These are phyloP conservation scores for Sporothrix euskadiensis DNA, from an alignment of 2,329 filamentous ascomycete genomes.

Conservation along the genomic window DNA sequence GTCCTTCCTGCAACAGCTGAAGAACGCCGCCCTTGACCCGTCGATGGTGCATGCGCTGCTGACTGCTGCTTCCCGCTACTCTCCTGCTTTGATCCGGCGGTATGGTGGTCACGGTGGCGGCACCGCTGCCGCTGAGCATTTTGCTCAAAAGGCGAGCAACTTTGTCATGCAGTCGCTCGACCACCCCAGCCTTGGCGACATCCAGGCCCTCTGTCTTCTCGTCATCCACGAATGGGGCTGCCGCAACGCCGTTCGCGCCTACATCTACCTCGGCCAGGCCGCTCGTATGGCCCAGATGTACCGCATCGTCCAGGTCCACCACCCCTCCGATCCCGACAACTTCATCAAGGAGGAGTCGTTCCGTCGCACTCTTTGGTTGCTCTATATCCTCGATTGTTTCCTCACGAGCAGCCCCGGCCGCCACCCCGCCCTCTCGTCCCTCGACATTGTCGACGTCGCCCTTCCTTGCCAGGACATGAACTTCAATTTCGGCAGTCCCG, in stretches of 20 bases:
- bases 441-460: conserved; percentile 57
- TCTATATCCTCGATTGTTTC: conserved; percentile 64
- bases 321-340: conserved; percentile 54
- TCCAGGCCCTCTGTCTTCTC: conserved; percentile 61
- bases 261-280: conserved; percentile 63
- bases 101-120: conserved; percentile 56
- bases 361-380: conserved; percentile 62
- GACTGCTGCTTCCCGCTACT: conserved; percentile 60
- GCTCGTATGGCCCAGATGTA: conserved; percentile 67
- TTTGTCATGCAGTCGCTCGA: conserved; percentile 60
- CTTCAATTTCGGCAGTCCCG: conserved; percentile 62
- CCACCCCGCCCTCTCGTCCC: conserved; percentile 56
- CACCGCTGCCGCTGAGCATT: conserved; percentile 59
- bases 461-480: conserved; percentile 63
- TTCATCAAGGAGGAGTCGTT: conserved; percentile 63
- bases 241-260: conserved; percentile 61
- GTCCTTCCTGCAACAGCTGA: conserved; percentile 61
- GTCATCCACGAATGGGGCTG: conserved; percentile 65
- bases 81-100: conserved; percentile 57
- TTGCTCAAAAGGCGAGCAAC: conserved; percentile 58
- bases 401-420: conserved; percentile 63
- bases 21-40: conserved; percentile 56
- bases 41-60: conserved; percentile 60
- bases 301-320: conserved; percentile 57
- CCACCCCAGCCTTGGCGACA: conserved; percentile 60